Percentiles rank a stretch among this genome's conserved stretches.
These are phyloP conservation scores for Aspergillus floridensis DNA, from an alignment of 2,329 filamentous ascomycete species.

Conservation along the genomic window DNA sequence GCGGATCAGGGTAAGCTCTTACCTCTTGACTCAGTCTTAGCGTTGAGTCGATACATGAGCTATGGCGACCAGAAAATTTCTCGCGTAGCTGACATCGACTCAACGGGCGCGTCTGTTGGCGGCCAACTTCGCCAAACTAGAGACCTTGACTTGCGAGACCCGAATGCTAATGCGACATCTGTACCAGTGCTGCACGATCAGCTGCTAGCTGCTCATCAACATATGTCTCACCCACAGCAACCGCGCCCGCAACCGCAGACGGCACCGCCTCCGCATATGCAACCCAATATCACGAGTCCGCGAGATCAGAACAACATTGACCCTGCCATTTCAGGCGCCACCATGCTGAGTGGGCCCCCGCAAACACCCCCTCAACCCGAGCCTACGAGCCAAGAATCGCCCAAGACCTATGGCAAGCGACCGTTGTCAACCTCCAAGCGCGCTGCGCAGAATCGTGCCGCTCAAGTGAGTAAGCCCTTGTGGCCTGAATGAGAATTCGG, in stretches of 20 bases:
- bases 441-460: slow-evolving; percentile 92
- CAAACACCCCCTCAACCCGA: slow-evolving; percentile 33
- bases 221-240: slow-evolving; percentile 45
- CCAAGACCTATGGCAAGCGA: slow-evolving; percentile 72
- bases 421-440: slow-evolving; percentile 94
- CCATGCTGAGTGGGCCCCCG: slow-evolving; percentile 46
- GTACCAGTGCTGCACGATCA: slow-evolving; percentile 60
- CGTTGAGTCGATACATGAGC: neutral
- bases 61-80: neutral
- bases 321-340: slow-evolving; percentile 55
- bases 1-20: slow-evolving; percentile 45
- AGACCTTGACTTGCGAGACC: neutral
- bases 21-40: slow-evolving; percentile 14
- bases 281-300: slow-evolving; percentile 41
- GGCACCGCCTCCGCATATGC: slow-evolving; percentile 41
- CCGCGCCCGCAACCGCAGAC: slow-evolving; percentile 42
- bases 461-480: slow-evolving; percentile 67
- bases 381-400: slow-evolving; percentile 49
- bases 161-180: slow-evolving; percentile 13
- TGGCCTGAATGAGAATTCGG: neutral
- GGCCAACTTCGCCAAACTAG: neutral
- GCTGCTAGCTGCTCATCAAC: slow-evolving; percentile 52
- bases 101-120: neutral
- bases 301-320: slow-evolving; percentile 57
- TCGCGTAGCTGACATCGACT: neutral